phyloP scores from a whole-genome alignment of 495 filamentous ascomycete genomes.

The Aspergillus egyptiacus region DNA sequence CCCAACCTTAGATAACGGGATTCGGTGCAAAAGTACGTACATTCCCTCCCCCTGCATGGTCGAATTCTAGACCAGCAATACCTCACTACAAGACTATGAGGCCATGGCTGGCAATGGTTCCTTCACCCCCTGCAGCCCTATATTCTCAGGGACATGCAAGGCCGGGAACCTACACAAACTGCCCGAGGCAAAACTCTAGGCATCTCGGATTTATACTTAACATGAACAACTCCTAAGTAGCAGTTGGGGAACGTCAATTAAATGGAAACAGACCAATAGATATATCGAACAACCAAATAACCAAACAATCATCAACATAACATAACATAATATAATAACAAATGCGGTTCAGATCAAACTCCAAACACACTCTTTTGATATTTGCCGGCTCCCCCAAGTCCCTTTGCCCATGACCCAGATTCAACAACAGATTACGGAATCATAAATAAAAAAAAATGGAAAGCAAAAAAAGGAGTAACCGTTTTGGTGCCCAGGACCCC shows the following conservation, averaged over 20 bases:
- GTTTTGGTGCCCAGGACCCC: slow-evolving; percentile 17
- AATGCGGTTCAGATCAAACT: slow-evolving; percentile 22
- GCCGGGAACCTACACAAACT: background rate
- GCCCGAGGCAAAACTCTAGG: too few species aligned
- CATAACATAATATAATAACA: slow-evolving; percentile 12
- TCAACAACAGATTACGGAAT: slow-evolving; percentile 3
- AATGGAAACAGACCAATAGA: slow-evolving; percentile 1
- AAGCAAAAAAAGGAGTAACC: slow-evolving; percentile 9
- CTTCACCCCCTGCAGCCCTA: background rate
- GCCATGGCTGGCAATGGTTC: too few species aligned
- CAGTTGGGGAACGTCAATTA: background rate
- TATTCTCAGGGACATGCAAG: background rate
- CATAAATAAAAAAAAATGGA: too few species aligned
- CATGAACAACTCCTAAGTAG: background rate
- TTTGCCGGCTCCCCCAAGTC: slow-evolving; percentile 22
- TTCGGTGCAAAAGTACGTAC: too few species aligned
- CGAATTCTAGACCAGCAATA: too few species aligned
- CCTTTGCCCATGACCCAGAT: slow-evolving; percentile 16
- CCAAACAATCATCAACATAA: background rate
- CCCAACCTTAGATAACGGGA: too few species aligned
- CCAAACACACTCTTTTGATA: slow-evolving; percentile 23
- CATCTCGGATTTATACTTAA: background rate
- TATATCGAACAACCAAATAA: slow-evolving; percentile 2
- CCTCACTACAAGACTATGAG: too few species aligned
- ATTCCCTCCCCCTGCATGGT: too few species aligned